Percentiles rank a stretch among this genome's conserved stretches.
These are phyloP conservation scores for Acrocalymma vagum DNA, from an alignment of 2,329 filamentous ascomycete species.

Conservation along the genomic window DNA sequence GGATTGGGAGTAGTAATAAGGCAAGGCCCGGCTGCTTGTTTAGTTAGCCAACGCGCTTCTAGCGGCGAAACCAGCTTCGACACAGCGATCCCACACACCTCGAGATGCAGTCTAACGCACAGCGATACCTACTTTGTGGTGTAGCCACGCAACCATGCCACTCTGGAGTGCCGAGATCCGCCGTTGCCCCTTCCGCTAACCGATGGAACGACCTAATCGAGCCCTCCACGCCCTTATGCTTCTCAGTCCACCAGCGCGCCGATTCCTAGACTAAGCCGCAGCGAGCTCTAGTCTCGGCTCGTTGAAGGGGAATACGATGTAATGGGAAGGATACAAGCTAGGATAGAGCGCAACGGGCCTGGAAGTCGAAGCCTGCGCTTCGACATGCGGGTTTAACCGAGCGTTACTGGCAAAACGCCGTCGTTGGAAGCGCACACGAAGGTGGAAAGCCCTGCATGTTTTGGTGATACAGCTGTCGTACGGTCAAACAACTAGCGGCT, in stretches of 20 bases:
- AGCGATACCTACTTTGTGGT: slow-evolving; percentile 17
- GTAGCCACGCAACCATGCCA: slow-evolving; percentile 13
- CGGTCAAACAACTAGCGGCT: slow-evolving; percentile 19
- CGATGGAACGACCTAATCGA: slow-evolving; percentile 8
- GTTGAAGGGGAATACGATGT: slow-evolving; percentile 7
- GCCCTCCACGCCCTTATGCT: slow-evolving; percentile 9
- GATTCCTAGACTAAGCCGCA: slow-evolving; percentile 9
- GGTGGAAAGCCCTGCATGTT: slow-evolving; percentile 18
- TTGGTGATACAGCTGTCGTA: slow-evolving; percentile 12
- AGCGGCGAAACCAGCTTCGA: too few relatives aligned
- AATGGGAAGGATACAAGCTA: slow-evolving; percentile 11
- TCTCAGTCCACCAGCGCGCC: slow-evolving; percentile 11
- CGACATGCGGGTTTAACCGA: slow-evolving; percentile 1
- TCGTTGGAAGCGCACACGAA: slow-evolving; percentile 20
- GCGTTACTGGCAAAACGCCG: slow-evolving; percentile 12
- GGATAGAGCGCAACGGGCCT: slow-evolving; percentile 8
- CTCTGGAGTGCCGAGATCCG: slow-evolving; percentile 9
- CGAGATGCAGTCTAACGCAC: slow-evolving; percentile 16
- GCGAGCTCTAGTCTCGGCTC: slow-evolving; percentile 8
- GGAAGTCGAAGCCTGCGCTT: slow-evolving; percentile 13
- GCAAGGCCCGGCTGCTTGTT: too few relatives aligned
- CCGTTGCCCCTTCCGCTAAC: slow-evolving; percentile 10
- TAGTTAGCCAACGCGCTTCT: too few relatives aligned
- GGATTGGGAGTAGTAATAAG: too few relatives aligned
- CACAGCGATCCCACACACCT: slow-evolving; percentile 11